Conservation (phyloP, 495 filamentous ascomycete genomes). For the Thozetella sp. region DNA sequence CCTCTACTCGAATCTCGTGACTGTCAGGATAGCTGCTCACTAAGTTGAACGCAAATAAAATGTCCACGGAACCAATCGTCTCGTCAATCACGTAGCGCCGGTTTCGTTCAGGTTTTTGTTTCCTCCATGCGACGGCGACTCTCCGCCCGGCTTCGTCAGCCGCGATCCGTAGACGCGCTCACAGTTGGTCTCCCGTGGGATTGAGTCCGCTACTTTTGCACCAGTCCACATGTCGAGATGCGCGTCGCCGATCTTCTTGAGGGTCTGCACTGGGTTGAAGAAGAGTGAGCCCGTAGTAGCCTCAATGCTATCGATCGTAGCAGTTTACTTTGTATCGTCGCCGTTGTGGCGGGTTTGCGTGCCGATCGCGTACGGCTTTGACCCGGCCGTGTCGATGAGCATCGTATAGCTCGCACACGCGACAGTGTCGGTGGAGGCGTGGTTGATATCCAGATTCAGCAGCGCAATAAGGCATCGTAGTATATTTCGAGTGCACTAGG, state of each 20-base stretch:
- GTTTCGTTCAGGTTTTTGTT: constrained; percentile 37
- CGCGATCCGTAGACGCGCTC: constrained; percentile 45
- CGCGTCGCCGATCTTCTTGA: constrained; percentile 43
- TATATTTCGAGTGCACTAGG: too few relatives aligned
- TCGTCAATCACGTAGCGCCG: constrained; percentile 55
- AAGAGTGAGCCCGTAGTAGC: constrained; percentile 48
- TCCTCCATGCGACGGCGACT: constrained; percentile 36
- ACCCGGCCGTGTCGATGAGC: constrained; percentile 32
- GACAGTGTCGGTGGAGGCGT: constrained; percentile 37
- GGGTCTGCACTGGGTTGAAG: constrained; percentile 46
- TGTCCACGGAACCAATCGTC: constrained; percentile 43
- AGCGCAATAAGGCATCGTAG: constrained; percentile 29
- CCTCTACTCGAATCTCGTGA: constrained; percentile 45
- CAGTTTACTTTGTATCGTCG: constrained; percentile 29
- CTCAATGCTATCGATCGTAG: constrained; percentile 44
- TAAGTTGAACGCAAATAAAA: constrained; percentile 46
- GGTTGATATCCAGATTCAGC: constrained; percentile 36
- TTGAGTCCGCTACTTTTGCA: constrained; percentile 37
- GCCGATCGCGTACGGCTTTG: constrained; percentile 41
- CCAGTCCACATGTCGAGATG: constrained; percentile 55
- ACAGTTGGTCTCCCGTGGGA: constrained; percentile 49
- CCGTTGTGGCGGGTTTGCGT: constrained; percentile 42
- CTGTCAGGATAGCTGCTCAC: constrained; percentile 44
- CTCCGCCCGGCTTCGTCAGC: constrained; percentile 40
- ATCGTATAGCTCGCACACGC: constrained; percentile 46